Base-by-base conservation (phyloP, 1,139 yeast genomes). In the Yamadazyma diddensiae region DNA sequence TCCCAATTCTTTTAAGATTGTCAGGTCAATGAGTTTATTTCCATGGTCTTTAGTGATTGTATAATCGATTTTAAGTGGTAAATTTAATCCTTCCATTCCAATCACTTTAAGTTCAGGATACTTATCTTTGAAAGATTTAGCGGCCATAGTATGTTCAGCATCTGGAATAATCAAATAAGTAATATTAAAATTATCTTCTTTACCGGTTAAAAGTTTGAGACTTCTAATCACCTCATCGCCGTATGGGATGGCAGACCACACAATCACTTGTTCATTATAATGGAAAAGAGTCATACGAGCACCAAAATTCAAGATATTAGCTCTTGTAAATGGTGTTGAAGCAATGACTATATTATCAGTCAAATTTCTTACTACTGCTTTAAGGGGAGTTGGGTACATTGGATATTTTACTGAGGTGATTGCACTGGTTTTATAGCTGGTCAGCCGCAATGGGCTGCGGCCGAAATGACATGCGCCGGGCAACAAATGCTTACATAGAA, bases 181-280 rank as follows among this genome's bases (percentile, higher is more conserved):
- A 15, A 71, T 59, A 15, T 57, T 59, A 27, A 59, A 56, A 15
- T 43, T 33, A 7, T 58, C 52, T 27, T 57, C 59, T 11, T 58
- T 53, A 1, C 62, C 67, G 1, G 62, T 52, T 26, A 65, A 55
- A 16, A 60, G 47, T 26, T 63, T 49, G 23, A 77, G 48, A 2
- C 66, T 59, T 19, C 59, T 57, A 20, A 65, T 51, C 4, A 73
- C 71, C 22, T 56, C 63, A 5, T 65, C 60, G 1, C 78, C 75
- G 46, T 67, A 73, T 1, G 87, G 87, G 29, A 80, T 65, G 1
- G 86, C 79, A 3, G 80, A 71, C 72, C 79, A 76, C 6, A 81
- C 72, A 7, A 77, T 55, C 15, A 78, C 57, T 29, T 59, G 53
- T 30, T 56, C 52, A 23, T 64, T 52, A 35, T 59, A 49, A 30